Evolutionary conservation across 1,139 yeast genomes (phyloP).

Genomic region (Candida tetrigidarum): DNA sequence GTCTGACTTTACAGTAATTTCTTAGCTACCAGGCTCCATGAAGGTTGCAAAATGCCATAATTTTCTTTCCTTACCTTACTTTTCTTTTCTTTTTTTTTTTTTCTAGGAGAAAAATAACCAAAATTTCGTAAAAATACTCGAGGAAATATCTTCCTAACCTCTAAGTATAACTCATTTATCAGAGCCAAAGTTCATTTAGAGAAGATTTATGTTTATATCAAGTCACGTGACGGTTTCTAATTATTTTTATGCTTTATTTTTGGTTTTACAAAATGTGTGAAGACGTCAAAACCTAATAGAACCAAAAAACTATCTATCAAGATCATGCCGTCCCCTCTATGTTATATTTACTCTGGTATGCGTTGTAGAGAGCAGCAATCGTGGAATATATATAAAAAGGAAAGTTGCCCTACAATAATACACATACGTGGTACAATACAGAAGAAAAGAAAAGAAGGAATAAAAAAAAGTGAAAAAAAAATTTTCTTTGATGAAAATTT

Average conservation of each 20-base stretch:
- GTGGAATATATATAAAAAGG: slow-evolving; percentile 29
- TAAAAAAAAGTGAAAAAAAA: slow-evolving; percentile 10
- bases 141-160: no score
- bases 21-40: no score
- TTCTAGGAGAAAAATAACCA: no score
- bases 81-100: not conserved
- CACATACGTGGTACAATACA: slow-evolving; percentile 54
- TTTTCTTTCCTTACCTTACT: not conserved
- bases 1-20: no score
- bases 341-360: slow-evolving; percentile 48
- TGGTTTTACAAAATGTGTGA: no score
- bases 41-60: no score
- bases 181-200: no score
- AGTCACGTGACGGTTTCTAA: no score
- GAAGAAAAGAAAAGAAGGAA: slow-evolving; percentile 21
- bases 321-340: slow-evolving; percentile 18
- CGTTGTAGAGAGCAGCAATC: slow-evolving; percentile 57
- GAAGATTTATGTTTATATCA: no score
- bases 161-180: no score
- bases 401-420: slow-evolving; percentile 56
- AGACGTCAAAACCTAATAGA: slow-evolving; percentile 8
- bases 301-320: slow-evolving; percentile 1
- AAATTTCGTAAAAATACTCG: not conserved
- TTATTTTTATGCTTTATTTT: no score
- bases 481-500: slow-evolving; percentile 2